phyloP scores from a whole-genome alignment of 768 basidiomycete genomes.

The Butyriboletus loyo region DNA sequence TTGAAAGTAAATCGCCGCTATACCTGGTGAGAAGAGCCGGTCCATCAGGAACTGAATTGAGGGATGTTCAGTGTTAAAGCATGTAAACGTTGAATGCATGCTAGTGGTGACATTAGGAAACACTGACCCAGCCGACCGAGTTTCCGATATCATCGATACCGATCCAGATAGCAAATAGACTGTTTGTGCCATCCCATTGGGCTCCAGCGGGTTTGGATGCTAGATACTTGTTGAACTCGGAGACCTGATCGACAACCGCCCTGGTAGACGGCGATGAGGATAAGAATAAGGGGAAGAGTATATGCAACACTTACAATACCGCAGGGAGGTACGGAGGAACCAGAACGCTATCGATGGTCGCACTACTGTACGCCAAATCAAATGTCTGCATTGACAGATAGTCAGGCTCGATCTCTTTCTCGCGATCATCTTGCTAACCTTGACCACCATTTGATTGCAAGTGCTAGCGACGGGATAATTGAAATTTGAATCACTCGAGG shows the following conservation, averaged over 20 bases:
- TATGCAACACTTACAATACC: slow-evolving; percentile 46
- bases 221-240: slow-evolving; percentile 48
- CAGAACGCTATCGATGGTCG: slow-evolving; percentile 57
- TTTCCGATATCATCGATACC: slow-evolving; percentile 62
- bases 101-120: neutral
- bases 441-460: slow-evolving; percentile 54
- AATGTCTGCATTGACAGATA: slow-evolving; percentile 42
- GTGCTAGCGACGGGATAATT: slow-evolving; percentile 36
- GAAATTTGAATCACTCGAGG: slow-evolving; percentile 3
- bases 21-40: slow-evolving; percentile 31
- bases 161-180: slow-evolving; percentile 68
- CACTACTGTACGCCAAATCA: slow-evolving; percentile 66
- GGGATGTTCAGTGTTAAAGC: slow-evolving; percentile 21
- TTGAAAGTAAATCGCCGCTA: neutral
- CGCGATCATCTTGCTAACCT: slow-evolving; percentile 29
- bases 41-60: slow-evolving; percentile 24
- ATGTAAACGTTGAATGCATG: neutral
- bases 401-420: neutral
- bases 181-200: slow-evolving; percentile 54
- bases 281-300: neutral
- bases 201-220: slow-evolving; percentile 48
- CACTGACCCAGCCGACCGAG: slow-evolving; percentile 16
- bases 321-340: slow-evolving; percentile 52
- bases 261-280: slow-evolving; percentile 4
- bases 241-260: slow-evolving; percentile 51